A percentile compares a stretch with the other conserved stretches of the same genome.
Conservation (phyloP, 2,329 filamentous ascomycete species). For the Didymella arachidicola region DNA sequence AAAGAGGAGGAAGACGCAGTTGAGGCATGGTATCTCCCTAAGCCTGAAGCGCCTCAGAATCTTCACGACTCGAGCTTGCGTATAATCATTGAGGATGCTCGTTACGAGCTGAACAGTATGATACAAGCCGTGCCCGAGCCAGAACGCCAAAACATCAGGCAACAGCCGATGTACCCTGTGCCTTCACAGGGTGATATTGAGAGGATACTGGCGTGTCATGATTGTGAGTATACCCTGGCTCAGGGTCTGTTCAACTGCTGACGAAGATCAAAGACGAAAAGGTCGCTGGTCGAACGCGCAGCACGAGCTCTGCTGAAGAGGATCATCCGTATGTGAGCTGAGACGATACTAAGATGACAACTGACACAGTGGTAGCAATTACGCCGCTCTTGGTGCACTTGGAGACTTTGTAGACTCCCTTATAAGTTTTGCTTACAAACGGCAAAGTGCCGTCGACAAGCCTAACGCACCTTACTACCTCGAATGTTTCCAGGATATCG, state of each 20-base stretch:
- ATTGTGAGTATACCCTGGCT: conserved; percentile 36
- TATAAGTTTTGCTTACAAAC: conserved; percentile 69
- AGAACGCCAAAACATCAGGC: conserved; percentile 42
- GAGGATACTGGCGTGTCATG: conserved; percentile 45
- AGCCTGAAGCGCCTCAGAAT: conserved; percentile 29
- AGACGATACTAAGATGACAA: neutral
- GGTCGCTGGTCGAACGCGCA: conserved; percentile 37
- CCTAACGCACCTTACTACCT: conserved; percentile 67
- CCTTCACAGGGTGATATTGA: conserved; percentile 53
- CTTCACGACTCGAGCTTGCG: conserved; percentile 35
- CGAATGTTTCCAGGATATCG: conserved; percentile 69
- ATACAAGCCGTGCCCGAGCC: conserved; percentile 53
- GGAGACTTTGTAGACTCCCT: conserved; percentile 68
- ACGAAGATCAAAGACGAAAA: conserved; percentile 36
- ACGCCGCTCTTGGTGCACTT: conserved; percentile 68
- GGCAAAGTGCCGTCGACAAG: conserved; percentile 65
- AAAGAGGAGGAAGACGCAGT: conserved; percentile 37
- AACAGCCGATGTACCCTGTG: conserved; percentile 41
- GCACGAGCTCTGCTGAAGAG: conserved; percentile 41
- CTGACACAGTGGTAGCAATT: conserved; percentile 54
- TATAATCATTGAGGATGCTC: conserved; percentile 64
- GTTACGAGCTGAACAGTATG: conserved; percentile 64
- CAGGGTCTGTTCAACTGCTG: conserved; percentile 14
- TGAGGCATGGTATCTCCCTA: conserved; percentile 47
- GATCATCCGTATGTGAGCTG: conserved; percentile 44